Percentiles rank a stretch among this genome's conserved stretches.
Evolutionary conservation across 495 filamentous ascomycete genomes (phyloP).

Genomic region (Sordaria brevicollis): DNA sequence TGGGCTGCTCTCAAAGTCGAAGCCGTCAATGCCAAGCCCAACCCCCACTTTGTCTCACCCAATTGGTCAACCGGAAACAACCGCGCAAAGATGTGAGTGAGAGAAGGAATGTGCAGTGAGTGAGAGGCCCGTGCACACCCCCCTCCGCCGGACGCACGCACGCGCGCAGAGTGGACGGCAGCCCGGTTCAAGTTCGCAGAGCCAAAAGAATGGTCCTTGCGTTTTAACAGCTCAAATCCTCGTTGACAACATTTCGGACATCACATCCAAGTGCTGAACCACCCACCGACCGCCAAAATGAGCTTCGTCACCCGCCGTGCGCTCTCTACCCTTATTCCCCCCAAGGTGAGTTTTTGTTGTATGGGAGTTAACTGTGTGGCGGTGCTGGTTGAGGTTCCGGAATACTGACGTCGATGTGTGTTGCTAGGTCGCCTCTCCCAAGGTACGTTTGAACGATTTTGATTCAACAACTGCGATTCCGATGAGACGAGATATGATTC

Average conservation of each 20-base stretch:
- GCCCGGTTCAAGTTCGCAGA: background rate
- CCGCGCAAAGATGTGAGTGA: conserved; percentile 16
- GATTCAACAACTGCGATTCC: background rate
- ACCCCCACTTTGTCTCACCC: conserved; percentile 5
- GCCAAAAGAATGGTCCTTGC: conserved; percentile 3
- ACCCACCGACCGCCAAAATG: conserved; percentile 52
- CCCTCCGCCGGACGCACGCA: conserved; percentile 8
- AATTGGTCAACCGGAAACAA: conserved; percentile 20
- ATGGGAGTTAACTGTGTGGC: background rate
- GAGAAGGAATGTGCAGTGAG: background rate
- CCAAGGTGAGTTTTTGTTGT: conserved; percentile 58
- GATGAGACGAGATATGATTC: background rate
- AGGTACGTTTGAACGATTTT: conserved; percentile 55
- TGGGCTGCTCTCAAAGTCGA: conserved; percentile 1
- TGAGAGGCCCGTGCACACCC: conserved; percentile 5
- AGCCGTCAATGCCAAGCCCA: background rate
- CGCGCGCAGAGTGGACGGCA: background rate
- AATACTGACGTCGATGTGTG: conserved; percentile 19
- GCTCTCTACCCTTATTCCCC: conserved; percentile 96
- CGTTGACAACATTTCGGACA: conserved; percentile 10
- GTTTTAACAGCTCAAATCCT: conserved; percentile 9
- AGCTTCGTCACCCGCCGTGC: conserved; percentile 78
- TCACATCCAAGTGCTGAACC: conserved; percentile 13
- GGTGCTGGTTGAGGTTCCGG: conserved; percentile 4
- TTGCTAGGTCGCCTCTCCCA: conserved; percentile 73